phyloP scores from a whole-genome alignment of 768 basidiomycete genomes.

The Fomitopsis pulvina region DNA sequence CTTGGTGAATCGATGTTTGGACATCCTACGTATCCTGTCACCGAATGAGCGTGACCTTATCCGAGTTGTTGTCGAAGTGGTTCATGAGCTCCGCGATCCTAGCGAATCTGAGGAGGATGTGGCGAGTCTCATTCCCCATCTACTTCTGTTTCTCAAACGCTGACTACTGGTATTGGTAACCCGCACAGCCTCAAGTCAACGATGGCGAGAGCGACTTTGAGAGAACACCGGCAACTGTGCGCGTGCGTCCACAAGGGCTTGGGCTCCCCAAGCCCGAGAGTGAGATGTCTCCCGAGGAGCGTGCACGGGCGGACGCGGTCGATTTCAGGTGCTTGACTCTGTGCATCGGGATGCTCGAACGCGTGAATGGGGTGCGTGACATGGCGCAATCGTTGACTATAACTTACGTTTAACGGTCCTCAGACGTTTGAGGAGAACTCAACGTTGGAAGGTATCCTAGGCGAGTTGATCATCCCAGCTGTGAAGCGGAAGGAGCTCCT shows the following conservation, averaged over 20 bases:
- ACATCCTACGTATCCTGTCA: constrained; percentile 70
- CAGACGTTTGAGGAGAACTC: constrained; percentile 63
- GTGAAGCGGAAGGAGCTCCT: constrained; percentile 83
- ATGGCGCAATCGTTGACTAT: constrained; percentile 6
- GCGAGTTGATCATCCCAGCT: constrained; percentile 87
- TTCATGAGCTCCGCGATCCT: constrained; percentile 69
- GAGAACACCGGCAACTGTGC: constrained; percentile 21
- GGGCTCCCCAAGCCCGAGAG: constrained; percentile 26
- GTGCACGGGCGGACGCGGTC: constrained; percentile 47
- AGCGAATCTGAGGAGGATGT: constrained; percentile 33
- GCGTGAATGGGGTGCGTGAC: constrained; percentile 70
- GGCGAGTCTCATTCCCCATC: constrained; percentile 7
- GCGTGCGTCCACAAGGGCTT: constrained; percentile 7
- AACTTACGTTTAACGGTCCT: background rate
- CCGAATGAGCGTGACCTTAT: constrained; percentile 79
- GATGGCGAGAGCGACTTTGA: constrained; percentile 30
- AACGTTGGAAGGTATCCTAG: constrained; percentile 55
- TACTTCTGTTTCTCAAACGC: background rate
- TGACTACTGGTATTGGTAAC: background rate
- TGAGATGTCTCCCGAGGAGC: constrained; percentile 55
- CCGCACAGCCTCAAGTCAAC: constrained; percentile 4
- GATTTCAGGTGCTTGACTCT: constrained; percentile 72
- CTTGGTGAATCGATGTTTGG: constrained; percentile 70
- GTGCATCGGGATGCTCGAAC: constrained; percentile 79
- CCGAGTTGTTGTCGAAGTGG: constrained; percentile 80